A percentile compares a stretch with the other conserved stretches of the same genome.
These are phyloP conservation scores for Cordyceps farinosa DNA, from an alignment of 2,329 filamentous ascomycete genomes.

Conservation along the genomic window DNA sequence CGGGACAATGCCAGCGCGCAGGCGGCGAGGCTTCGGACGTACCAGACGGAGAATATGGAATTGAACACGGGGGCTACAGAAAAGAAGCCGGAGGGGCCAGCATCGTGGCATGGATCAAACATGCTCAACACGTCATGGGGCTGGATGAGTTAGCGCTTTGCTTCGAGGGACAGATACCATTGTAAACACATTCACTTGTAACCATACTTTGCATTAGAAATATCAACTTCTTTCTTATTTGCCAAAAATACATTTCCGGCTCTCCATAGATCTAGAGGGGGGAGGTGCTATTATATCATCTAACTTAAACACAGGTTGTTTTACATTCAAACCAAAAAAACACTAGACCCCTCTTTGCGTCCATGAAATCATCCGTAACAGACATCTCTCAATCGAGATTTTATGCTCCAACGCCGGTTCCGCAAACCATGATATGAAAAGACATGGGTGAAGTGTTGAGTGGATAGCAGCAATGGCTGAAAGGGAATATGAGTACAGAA, in stretches of 20 bases:
- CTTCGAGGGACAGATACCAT: too few relatives aligned
- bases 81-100: background rate
- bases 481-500: constrained; percentile 49
- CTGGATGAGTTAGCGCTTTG: background rate
- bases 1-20: background rate
- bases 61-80: background rate
- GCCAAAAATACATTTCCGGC: constrained; percentile 11
- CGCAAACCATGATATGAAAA: constrained; percentile 44
- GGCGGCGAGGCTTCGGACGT: background rate
- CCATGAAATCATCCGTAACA: constrained; percentile 40
- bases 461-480: constrained; percentile 33
- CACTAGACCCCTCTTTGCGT: constrained; percentile 39
- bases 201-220: background rate
- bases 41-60: background rate
- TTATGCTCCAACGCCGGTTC: constrained; percentile 51
- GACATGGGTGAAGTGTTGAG: constrained; percentile 43
- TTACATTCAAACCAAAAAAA: constrained; percentile 29
- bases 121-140: constrained; percentile 18
- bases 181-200: background rate
- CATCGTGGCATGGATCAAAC: constrained; percentile 16
- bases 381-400: constrained; percentile 42
- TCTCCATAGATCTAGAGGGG: constrained; percentile 43
- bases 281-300: constrained; percentile 53
- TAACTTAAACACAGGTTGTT: constrained; percentile 40
- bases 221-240: background rate